Percentiles rank a stretch among this genome's conserved stretches.
Conservation (phyloP, 768 basidiomycete genomes). For the Amanita exitialis region DNA sequence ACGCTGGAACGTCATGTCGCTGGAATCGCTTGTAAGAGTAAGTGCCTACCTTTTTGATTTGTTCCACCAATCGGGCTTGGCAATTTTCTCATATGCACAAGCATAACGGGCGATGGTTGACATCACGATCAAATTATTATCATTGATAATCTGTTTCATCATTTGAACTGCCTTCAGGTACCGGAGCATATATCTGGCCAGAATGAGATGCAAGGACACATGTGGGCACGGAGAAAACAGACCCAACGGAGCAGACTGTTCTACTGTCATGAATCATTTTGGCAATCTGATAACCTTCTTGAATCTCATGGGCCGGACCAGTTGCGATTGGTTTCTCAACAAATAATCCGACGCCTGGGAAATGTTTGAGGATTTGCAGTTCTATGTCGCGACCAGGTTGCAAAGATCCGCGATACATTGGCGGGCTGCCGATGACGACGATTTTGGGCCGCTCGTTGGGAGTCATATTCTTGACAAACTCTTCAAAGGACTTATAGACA, state of each 20-base stretch:
- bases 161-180: constrained; percentile 90
- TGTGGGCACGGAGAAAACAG: constrained; percentile 15
- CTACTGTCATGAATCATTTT: constrained; percentile 58
- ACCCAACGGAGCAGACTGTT: constrained; percentile 87
- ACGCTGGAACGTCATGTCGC: background rate
- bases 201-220: constrained; percentile 1
- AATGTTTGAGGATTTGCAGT: constrained; percentile 73
- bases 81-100: constrained; percentile 72
- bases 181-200: constrained; percentile 77
- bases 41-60: constrained; percentile 62
- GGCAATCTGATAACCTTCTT: constrained; percentile 62
- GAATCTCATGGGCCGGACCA: constrained; percentile 58
- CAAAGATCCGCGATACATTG: constrained; percentile 81
- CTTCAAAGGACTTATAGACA: constrained; percentile 76
- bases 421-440: constrained; percentile 86
- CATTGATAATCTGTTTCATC: constrained; percentile 94
- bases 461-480: constrained; percentile 65
- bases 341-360: constrained; percentile 86
- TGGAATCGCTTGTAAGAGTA: background rate
- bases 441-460: constrained; percentile 65
- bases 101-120: constrained; percentile 92
- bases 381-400: constrained; percentile 78
- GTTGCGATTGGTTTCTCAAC: constrained; percentile 91
- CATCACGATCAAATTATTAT: constrained; percentile 94
- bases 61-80: constrained; percentile 90